These are phyloP conservation scores for Leccinum fallax DNA, from an alignment of 1,284 basidiomycete species.

Conservation along the genomic window DNA sequence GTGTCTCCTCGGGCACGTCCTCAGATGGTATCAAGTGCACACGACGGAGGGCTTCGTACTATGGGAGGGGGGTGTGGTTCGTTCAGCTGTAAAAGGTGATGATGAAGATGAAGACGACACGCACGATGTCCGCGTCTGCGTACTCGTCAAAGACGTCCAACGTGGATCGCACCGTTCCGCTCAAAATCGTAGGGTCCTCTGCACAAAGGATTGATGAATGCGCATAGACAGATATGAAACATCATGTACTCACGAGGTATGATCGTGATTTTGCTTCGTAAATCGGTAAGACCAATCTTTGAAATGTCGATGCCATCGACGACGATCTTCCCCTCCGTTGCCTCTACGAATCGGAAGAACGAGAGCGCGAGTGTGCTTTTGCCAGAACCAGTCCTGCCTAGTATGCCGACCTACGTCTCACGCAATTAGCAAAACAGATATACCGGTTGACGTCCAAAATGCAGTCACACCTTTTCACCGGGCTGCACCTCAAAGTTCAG, in stretches of 20 bases:
- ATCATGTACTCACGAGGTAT: constrained; percentile 73
- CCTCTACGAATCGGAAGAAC: constrained; percentile 96
- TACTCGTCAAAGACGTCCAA: constrained; percentile 93
- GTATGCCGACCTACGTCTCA: constrained; percentile 67
- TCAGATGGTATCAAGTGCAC: constrained; percentile 81
- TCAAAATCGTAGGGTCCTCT: constrained; percentile 91
- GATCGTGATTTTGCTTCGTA: constrained; percentile 85
- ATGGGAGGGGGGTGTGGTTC: constrained; percentile 4
- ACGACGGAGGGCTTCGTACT: constrained; percentile 87
- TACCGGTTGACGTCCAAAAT: neutral
- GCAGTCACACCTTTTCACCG: constrained; percentile 63
- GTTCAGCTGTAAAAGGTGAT: constrained; percentile 3
- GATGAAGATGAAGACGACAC: constrained; percentile 23
- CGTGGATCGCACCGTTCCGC: constrained; percentile 83
- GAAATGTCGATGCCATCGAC: constrained; percentile 91
- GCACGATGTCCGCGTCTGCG: constrained; percentile 80
- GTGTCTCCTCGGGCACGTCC: constrained; percentile 45
- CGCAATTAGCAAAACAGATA: constrained; percentile 5
- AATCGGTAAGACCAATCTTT: constrained; percentile 84
- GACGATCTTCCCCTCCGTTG: constrained; percentile 77
- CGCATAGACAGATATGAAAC: neutral
- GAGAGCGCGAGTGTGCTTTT: constrained; percentile 90
- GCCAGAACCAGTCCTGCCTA: constrained; percentile 88
- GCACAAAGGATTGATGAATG: constrained; percentile 8
- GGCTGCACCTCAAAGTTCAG: constrained; percentile 78